Conservation (phyloP, 2,329 filamentous ascomycete species). For the Trichoderma oligosporum region DNA sequence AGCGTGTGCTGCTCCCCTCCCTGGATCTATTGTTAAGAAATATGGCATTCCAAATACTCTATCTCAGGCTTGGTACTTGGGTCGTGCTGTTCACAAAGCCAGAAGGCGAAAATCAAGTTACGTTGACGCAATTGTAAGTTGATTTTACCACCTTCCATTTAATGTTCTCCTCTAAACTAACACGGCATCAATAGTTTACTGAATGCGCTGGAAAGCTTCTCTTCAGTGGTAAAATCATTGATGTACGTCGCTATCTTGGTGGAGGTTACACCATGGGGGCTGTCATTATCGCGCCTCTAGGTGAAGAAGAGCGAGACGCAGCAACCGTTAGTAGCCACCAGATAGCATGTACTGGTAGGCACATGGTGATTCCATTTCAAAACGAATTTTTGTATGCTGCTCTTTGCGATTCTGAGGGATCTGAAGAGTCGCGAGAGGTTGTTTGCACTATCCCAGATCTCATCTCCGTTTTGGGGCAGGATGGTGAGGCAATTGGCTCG, state of each 20-base stretch:
- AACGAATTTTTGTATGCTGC: slow-evolving; percentile 42
- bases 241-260: slow-evolving; percentile 37
- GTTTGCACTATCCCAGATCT: slow-evolving; percentile 37
- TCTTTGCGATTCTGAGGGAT: slow-evolving; percentile 31
- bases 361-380: slow-evolving; percentile 41
- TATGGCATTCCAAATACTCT: slow-evolving; percentile 34
- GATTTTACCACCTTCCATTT: not conserved
- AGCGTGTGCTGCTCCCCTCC: slow-evolving; percentile 34
- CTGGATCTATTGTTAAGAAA: slow-evolving; percentile 33
- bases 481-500: slow-evolving; percentile 49
- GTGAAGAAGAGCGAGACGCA: slow-evolving; percentile 31
- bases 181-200: slow-evolving; percentile 24
- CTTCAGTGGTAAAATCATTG: slow-evolving; percentile 40
- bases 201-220: slow-evolving; percentile 36
- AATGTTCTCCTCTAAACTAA: not conserved
- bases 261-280: slow-evolving; percentile 42
- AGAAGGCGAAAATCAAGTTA: slow-evolving; percentile 29
- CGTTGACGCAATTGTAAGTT: slow-evolving; percentile 29
- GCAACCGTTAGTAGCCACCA: slow-evolving; percentile 21
- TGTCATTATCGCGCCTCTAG: slow-evolving; percentile 34
- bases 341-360: slow-evolving; percentile 22
- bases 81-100: slow-evolving; percentile 32
- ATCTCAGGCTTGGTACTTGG: slow-evolving; percentile 35
- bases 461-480: slow-evolving; percentile 38
- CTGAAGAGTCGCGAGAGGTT: slow-evolving; percentile 30